Percentiles rank a stretch among this genome's conserved stretches.
Conservation (phyloP, 2,329 filamentous ascomycete genomes). For the Aureobasidium melanogenum region DNA sequence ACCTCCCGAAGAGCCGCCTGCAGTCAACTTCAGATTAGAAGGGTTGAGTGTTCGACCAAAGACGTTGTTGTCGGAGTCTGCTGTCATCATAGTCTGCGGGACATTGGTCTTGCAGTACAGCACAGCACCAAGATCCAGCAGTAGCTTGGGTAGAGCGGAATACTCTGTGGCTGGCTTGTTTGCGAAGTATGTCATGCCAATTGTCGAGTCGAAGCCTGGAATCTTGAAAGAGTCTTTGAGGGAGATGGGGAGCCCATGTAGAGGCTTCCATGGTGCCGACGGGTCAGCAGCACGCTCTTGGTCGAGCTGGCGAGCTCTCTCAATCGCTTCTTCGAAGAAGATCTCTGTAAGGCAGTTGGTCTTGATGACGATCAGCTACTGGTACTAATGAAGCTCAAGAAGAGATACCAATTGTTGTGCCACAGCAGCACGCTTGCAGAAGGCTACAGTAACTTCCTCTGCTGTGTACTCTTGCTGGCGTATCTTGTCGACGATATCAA, state of each 20-base stretch:
- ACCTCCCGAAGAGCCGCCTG: constrained; percentile 59
- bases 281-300: constrained; percentile 15
- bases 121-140: constrained; percentile 37
- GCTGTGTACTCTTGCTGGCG: constrained; percentile 21
- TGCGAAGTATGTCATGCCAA: constrained; percentile 50
- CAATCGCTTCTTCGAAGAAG: constrained; percentile 35
- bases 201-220: constrained; percentile 47
- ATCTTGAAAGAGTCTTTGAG: constrained; percentile 57
- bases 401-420: constrained; percentile 22
- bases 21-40: constrained; percentile 48
- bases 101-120: constrained; percentile 47
- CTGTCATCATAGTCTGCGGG: constrained; percentile 35
- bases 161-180: constrained; percentile 23
- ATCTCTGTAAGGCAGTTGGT: constrained; percentile 25
- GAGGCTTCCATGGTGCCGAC: constrained; percentile 18
- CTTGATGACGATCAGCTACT: neutral
- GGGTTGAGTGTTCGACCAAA: constrained; percentile 50
- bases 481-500: constrained; percentile 28
- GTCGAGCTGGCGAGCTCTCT: constrained; percentile 20
- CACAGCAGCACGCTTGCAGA: constrained; percentile 30
- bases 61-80: constrained; percentile 26
- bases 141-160: constrained; percentile 28
- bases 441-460: constrained; percentile 28
- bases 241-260: constrained; percentile 47
- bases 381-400: neutral